Conservation (phyloP, 2,329 filamentous ascomycete genomes). For the Neonectria magnoliae region DNA sequence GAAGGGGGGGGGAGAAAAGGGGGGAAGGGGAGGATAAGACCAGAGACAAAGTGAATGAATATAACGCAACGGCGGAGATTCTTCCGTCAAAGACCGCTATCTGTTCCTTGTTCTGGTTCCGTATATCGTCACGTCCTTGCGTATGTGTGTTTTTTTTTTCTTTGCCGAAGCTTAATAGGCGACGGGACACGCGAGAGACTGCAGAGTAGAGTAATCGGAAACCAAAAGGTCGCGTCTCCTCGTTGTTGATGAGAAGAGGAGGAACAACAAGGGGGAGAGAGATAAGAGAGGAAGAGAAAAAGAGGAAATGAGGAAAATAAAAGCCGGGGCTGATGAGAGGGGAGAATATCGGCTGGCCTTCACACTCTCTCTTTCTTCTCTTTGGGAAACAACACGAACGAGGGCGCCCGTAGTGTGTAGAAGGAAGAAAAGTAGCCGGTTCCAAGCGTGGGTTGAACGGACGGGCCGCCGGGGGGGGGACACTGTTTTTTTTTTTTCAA, state of each 20-base stretch:
- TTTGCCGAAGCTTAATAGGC: not conserved
- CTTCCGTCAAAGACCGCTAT: not conserved
- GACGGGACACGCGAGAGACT: not conserved
- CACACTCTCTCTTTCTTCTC: not conserved
- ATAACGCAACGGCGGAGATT: not conserved
- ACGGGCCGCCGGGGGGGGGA: not conserved
- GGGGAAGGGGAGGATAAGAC: not conserved
- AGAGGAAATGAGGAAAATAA: slow-evolving; percentile 6
- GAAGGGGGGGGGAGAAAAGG: not conserved
- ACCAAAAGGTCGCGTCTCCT: slow-evolving; percentile 21
- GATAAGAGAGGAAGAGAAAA: slow-evolving; percentile 14
- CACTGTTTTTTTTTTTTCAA: slow-evolving; percentile 13
- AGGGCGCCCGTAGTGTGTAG: not conserved
- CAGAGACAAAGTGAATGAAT: not conserved
- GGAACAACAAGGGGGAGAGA: slow-evolving; percentile 18
- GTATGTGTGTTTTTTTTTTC: not conserved
- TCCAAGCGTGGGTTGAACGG: not conserved
- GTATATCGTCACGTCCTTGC: not conserved
- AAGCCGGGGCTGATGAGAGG: slow-evolving; percentile 19
- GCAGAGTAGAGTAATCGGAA: not conserved
- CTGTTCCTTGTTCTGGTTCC: not conserved
- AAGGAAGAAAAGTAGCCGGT: not conserved
- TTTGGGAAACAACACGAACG: not conserved
- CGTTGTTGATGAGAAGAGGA: slow-evolving; percentile 28
- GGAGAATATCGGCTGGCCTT: not conserved